Evolutionary conservation across 768 basidiomycete genomes (phyloP), one percentile per base, ranked within the genome.

Genomic region (Vararia minispora): DNA sequence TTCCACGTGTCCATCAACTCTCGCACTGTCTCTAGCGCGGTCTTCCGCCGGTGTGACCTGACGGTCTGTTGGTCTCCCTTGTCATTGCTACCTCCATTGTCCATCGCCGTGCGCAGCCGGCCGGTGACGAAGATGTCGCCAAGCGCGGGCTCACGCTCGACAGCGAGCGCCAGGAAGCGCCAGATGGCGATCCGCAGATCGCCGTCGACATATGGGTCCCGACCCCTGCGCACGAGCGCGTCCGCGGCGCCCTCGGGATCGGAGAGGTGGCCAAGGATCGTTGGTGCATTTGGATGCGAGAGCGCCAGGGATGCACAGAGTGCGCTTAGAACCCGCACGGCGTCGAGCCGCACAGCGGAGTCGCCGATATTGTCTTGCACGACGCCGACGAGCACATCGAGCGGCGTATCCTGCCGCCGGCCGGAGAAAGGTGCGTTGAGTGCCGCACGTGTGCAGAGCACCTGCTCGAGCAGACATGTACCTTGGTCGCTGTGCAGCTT

Each of bases 81-180:
- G 8, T 61, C 65, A 49, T 67, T 71, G 38, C 57, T 46, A 17
- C 49, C 44, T 18, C 35, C 24, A 16, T 38, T 40, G 11, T 41
- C 52, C 24, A 48, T 53, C 2, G 74, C 70, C 3, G 68, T 58
- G 34, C 69, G 69, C 47, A 86, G 80, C 28, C 74, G 70, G 3
- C 88, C 89, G 0, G 76, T 69, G 23, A 91, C 78, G 42, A 91
- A 78, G 20, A 95, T 63, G 38, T 76, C 68, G 2, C 83, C 78
- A 4, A 94, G 64, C 0, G 91, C 88, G 1, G 92, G 89, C 53
- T 91, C 89, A 44, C 79, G 81, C 49, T 86, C 79, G 11, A 92
- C 75, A 1, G 85, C 79, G 13, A 86, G 65, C 0, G 83, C 62
- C 27, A 94, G 77, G 46, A 94, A 81, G 44, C 71, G 72, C 91